A percentile compares a stretch with the other conserved stretches of the same genome.
Evolutionary conservation across 441 rosid species (phyloP).

Genomic region (Caryocar brasiliense): DNA sequence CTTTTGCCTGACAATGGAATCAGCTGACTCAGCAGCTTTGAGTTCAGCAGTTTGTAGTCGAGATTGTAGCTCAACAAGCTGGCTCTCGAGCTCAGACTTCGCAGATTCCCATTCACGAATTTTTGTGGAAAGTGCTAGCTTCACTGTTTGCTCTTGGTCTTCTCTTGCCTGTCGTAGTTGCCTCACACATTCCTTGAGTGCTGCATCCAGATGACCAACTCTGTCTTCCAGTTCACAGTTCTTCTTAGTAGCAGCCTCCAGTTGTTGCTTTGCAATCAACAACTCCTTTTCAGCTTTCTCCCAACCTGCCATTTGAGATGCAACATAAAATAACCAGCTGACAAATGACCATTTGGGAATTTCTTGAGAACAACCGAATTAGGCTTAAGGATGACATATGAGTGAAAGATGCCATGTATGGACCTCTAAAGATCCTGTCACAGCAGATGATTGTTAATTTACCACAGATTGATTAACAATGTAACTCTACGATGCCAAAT

Average conservation of each 20-base stretch:
- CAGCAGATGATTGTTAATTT: too few relatives aligned
- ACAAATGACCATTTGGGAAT: too few relatives aligned
- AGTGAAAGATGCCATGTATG: too few relatives aligned
- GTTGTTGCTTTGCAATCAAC: conserved; percentile 46
- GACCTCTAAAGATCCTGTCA: too few relatives aligned
- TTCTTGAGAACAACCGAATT: too few relatives aligned
- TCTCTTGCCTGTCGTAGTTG: conserved; percentile 84
- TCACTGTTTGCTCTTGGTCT: conserved; percentile 62
- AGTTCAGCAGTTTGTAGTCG: conserved; percentile 27
- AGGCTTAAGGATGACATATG: too few relatives aligned
- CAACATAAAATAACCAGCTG: neutral
- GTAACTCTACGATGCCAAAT: too few relatives aligned
- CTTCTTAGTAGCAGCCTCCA: conserved; percentile 43
- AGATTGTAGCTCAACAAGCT: conserved; percentile 34
- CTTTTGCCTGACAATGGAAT: conserved; percentile 33
- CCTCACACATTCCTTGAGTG: conserved; percentile 88
- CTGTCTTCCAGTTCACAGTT: conserved; percentile 61
- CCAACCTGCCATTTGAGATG: conserved; percentile 49
- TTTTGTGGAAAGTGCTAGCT: conserved; percentile 40
- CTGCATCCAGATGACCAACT: conserved; percentile 74
- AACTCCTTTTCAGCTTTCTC: conserved; percentile 84
- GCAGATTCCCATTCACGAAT: conserved; percentile 48
- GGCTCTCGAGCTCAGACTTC: conserved; percentile 45
- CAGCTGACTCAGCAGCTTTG: conserved; percentile 22
- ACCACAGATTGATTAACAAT: too few relatives aligned